Conservation (phyloP, 305 asterid species). For the Fraxinus baroniana region DNA sequence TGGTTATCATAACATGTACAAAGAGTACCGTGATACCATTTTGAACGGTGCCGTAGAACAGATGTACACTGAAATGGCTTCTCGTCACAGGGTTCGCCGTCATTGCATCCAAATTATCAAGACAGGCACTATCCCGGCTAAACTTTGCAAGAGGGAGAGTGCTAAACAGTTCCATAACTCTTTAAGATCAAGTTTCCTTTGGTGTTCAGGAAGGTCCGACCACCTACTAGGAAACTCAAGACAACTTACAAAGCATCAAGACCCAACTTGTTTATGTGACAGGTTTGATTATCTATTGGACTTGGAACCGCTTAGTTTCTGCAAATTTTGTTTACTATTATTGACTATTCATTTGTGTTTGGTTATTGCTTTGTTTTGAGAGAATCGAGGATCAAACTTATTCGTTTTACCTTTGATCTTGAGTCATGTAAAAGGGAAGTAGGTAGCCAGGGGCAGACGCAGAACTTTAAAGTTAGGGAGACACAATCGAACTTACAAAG, state of each 20-base stretch:
- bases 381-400: neutral
- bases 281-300: neutral
- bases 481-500: too few species aligned
- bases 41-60: slow-evolving; percentile 79
- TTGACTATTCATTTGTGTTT: neutral
- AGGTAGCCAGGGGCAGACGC: too few species aligned
- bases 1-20: slow-evolving; percentile 86
- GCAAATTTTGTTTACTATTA: neutral
- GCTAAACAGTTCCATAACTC: slow-evolving; percentile 80
- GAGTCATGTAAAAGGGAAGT: neutral
- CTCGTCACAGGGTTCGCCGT: slow-evolving; percentile 82
- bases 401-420: neutral
- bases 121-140: slow-evolving; percentile 79
- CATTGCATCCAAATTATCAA: slow-evolving; percentile 83
- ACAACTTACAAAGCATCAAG: slow-evolving; percentile 82
- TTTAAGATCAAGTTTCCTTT: slow-evolving; percentile 67
- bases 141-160: slow-evolving; percentile 82
- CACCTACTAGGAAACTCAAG: slow-evolving; percentile 80
- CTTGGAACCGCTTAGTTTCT: neutral
- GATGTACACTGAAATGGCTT: slow-evolving; percentile 89
- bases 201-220: slow-evolving; percentile 77
- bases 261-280: slow-evolving; percentile 71
- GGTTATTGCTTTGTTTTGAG: neutral
- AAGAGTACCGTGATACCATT: slow-evolving; percentile 79
- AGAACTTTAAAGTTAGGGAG: too few species aligned